Conservation (phyloP, 176 grass and related monocot genomes). For the Urochloa ruziziensis region DNA sequence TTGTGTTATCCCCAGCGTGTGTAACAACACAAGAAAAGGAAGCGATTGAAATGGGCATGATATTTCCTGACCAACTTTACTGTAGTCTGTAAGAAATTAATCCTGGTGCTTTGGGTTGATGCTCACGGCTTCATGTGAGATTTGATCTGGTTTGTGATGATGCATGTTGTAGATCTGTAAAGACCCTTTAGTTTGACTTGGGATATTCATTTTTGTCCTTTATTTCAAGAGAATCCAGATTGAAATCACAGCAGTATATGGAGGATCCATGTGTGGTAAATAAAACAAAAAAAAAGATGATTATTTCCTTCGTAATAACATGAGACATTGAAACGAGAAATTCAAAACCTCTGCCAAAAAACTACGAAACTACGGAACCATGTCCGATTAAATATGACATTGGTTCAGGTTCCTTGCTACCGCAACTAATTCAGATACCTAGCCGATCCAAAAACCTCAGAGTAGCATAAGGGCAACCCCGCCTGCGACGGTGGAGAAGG, state of each 20-base stretch:
- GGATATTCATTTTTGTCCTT: not conserved
- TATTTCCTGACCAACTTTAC: conserved; percentile 21
- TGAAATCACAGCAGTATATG: not conserved
- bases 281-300: not conserved
- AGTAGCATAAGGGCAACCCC: not conserved
- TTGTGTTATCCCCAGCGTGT: conserved; percentile 26
- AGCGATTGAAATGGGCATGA: conserved; percentile 22
- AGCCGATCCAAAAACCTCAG: not conserved
- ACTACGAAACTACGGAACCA: not conserved
- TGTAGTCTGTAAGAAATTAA: not conserved
- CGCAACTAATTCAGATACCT: not conserved
- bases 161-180: not conserved
- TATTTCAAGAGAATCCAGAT: not conserved
- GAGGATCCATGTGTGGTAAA: no score
- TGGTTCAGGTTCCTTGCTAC: not conserved
- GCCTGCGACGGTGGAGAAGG: not conserved
- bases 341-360: not conserved
- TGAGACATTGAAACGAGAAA: not conserved
- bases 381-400: not conserved
- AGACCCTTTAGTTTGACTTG: not conserved
- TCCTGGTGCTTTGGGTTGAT: not conserved
- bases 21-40: conserved; percentile 10
- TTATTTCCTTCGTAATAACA: not conserved
- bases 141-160: not conserved
- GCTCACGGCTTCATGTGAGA: conserved; percentile 1